Evolutionary conservation across 805 yeast species (phyloP).

Genomic region (Ogataea glucozyma): DNA sequence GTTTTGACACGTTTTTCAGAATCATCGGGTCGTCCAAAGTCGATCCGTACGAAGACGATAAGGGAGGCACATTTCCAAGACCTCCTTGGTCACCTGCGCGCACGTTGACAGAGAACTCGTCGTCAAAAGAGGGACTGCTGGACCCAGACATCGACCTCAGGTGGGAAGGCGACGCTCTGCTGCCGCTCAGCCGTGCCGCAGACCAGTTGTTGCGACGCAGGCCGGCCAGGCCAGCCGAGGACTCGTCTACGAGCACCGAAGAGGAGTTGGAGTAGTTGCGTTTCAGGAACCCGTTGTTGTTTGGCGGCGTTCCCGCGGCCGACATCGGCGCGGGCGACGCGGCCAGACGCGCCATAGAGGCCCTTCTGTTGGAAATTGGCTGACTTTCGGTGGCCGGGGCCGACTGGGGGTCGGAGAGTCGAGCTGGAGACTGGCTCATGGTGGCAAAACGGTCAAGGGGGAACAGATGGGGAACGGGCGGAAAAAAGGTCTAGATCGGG

Average conservation of each 20-base stretch:
- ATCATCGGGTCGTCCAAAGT: conserved; percentile 37
- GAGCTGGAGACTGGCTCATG: conserved; percentile 18
- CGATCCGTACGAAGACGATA: conserved; percentile 28
- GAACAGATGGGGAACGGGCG: background rate
- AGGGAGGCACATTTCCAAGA: conserved; percentile 3
- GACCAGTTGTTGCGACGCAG: conserved; percentile 4
- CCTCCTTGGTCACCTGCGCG: conserved; percentile 8
- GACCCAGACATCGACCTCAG: conserved; percentile 26
- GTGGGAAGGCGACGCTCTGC: conserved; percentile 15
- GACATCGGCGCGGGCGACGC: conserved; percentile 28
- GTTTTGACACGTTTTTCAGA: conserved; percentile 37
- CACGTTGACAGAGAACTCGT: conserved; percentile 11
- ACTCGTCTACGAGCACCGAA: conserved; percentile 25
- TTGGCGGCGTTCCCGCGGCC: conserved; percentile 15
- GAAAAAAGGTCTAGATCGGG: background rate
- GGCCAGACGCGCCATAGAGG: conserved; percentile 37
- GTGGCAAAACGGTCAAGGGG: conserved; percentile 4
- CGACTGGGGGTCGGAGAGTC: conserved; percentile 14
- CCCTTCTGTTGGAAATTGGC: conserved; percentile 27
- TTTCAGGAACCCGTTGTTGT: conserved; percentile 14
- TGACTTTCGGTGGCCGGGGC: conserved; percentile 7
- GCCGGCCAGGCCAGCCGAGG: conserved; percentile 7
- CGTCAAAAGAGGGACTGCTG: conserved; percentile 11
- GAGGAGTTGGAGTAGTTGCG: conserved; percentile 28
- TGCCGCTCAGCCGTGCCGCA: conserved; percentile 6